Conservation (phyloP, 1,284 basidiomycete species). For the Trichosporon ovoides region DNA sequence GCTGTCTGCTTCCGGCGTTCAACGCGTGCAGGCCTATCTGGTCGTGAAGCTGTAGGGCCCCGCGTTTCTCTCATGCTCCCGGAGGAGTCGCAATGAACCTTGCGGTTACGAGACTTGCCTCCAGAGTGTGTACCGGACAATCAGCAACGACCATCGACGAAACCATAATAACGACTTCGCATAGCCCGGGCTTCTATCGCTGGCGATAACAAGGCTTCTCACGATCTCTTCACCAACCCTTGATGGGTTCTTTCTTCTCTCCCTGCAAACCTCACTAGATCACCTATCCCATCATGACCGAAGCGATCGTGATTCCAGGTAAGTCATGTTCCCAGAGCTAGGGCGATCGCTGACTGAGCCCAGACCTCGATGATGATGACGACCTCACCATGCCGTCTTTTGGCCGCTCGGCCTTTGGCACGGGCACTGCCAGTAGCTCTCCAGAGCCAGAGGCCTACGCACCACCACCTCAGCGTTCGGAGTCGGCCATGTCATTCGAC, state of each 20-base stretch:
- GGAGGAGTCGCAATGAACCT: not conserved
- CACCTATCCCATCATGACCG: not conserved
- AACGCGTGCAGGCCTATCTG: no score
- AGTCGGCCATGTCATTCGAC: slow-evolving; percentile 28
- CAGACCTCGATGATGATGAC: slow-evolving; percentile 45
- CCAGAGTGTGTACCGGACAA: not conserved
- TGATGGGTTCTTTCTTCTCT: not conserved
- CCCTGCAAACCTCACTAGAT: no score
- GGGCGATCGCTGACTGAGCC: not conserved
- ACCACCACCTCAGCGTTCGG: slow-evolving; percentile 25
- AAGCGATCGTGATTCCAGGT: slow-evolving; percentile 46
- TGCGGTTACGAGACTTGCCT: no score
- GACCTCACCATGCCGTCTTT: slow-evolving; percentile 36
- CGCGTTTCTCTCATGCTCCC: not conserved
- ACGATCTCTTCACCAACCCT: not conserved
- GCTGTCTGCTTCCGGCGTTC: no score
- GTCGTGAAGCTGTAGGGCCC: no score
- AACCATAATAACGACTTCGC: not conserved
- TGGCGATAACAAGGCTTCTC: not conserved
- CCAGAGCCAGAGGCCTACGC: slow-evolving; percentile 13
- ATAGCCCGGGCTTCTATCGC: not conserved
- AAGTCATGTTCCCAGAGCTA: slow-evolving; percentile 9
- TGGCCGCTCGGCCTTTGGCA: slow-evolving; percentile 23
- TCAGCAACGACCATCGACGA: not conserved
- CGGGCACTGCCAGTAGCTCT: slow-evolving; percentile 12